Evolutionary conservation across 148 eudicot species (phyloP), one percentile per base, ranked within the genome.

Genomic region (Cornus controversa): DNA sequence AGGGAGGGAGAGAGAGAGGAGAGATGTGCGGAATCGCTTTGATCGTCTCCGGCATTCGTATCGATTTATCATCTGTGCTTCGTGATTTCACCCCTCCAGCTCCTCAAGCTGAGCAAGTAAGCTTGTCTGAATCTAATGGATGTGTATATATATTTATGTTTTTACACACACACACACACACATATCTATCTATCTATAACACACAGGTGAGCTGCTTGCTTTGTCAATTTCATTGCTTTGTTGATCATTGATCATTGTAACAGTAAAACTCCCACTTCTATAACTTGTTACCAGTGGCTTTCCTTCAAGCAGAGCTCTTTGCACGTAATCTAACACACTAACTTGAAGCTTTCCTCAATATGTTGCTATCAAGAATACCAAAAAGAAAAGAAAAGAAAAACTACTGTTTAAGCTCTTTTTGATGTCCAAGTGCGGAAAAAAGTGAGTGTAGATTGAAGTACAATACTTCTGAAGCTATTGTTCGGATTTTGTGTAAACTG

Each of bases 1-100:
- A 63, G 40, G 63, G 72, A 76, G 71, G 16, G 58, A 20, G 53
- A 70, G 34, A 3, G 34, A 31, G 34, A 31, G 34, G 34, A 31
- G 72, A 78, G 66, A 92, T 96, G 99, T 93, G 99, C 70, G 99
- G 99, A 64, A 96, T 96, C 66, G 94, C 94, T 65, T 28, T 96
- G 72, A 80, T 93, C 60, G 34, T 96, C 10, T 75, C 84, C 23
- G 98, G 98, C 67, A 75, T 96, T 76, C 77, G 75, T 10, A 73
- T 96, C 65, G 80, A 85, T 63, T 79, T 81, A 53, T 76, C 84
- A 6, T 73, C 76, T 40, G 10, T 83, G 10, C 10, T 79, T 54
- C 72, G 54, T 40, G 77, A 28, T 71, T 75, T n/a, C 72, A 18
- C 54, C 9, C 71, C 82, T 71, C 68, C 84, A 31, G 9, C 75